Conservation (phyloP, 2,329 filamentous ascomycete species). For the Aspergillus quadrilineatus region DNA sequence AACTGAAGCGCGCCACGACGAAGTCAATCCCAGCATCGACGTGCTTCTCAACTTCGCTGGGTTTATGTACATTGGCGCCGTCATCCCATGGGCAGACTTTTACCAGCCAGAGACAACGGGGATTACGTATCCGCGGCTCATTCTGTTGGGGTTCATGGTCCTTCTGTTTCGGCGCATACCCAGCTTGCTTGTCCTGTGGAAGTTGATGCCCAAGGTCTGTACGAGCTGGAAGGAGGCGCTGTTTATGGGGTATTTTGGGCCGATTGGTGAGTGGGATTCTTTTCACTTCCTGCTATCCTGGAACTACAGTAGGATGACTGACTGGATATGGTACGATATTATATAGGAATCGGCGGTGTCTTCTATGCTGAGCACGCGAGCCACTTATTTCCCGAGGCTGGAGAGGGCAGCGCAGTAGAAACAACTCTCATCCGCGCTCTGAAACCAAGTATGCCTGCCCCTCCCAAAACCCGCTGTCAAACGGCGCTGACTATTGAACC, state of each 20-base stretch:
- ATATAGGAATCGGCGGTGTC: slow-evolving; percentile 43
- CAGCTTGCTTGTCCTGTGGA: slow-evolving; percentile 54
- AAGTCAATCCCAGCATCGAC: slow-evolving; percentile 60
- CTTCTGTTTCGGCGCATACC: slow-evolving; percentile 59
- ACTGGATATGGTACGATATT: background rate
- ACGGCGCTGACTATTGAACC: background rate
- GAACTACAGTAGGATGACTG: no score
- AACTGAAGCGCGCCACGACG: slow-evolving; percentile 57
- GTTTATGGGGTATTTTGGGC: slow-evolving; percentile 59
- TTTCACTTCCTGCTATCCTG: no score
- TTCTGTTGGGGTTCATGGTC: slow-evolving; percentile 54
- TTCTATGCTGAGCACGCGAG: slow-evolving; percentile 49
- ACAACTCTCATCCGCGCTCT: slow-evolving; percentile 42
- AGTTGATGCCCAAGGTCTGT: slow-evolving; percentile 54
- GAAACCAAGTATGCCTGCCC: slow-evolving; percentile 30
- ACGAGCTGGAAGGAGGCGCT: slow-evolving; percentile 58
- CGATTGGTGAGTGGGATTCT: slow-evolving; percentile 33
- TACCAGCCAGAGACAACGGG: slow-evolving; percentile 54
- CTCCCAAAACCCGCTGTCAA: background rate
- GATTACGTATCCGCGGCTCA: slow-evolving; percentile 51
- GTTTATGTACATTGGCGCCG: slow-evolving; percentile 60
- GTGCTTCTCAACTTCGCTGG: slow-evolving; percentile 60
- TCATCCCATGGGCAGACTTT: slow-evolving; percentile 58
- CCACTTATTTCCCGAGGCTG: slow-evolving; percentile 44
- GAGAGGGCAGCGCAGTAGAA: slow-evolving; percentile 40